Base-by-base conservation (phyloP, 441 rosid genomes). In the Pelargonium cotyledonis region DNA sequence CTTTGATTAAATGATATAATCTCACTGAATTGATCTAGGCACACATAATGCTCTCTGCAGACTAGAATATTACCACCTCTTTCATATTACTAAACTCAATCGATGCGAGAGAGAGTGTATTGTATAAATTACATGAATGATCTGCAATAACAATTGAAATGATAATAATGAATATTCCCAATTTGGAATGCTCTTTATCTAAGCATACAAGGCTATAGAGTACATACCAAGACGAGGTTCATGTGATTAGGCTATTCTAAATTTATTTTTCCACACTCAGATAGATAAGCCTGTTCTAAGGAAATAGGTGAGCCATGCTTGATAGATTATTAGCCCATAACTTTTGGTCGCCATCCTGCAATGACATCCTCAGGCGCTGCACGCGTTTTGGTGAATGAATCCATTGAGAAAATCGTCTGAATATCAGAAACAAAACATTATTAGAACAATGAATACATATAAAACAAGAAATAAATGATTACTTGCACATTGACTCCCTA, bases 271-370 rank as follows among this genome's bases (percentile, higher is more conserved):
- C 19, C 18, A 16, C 15, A 51, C 57, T 11, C 57, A 51, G 7
- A 51, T n/a, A 51, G 18, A 51, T 16, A 51, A 6, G 18, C 58
- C 16, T 6, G 58, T 51, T 51, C 18, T 51, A 51, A n/a, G 58
- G 18, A n/a, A 14, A 51, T 51, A 47, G 8, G 41, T 0, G 41
- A 38, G 41, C 41, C 41, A 8, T 38, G 41, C 41, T 38, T 6
- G 41, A 57, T 14, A 51, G 61, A 64, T 16, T 47, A 70, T 81
- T 73, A 91, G 70, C 85, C 92, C 85, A 81, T 62, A 64, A 91
- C 95, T 81, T 94, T 91, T 23, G 96, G 92, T 73, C 79, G 88
- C 93, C 93, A 88, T 67, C 93, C 90, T 19, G 79, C 90, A 60
- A 88, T 76, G 1, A 88, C 85, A 67, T 88, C 93, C 69, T 88